Evolutionary conservation across 441 rosid species (phyloP).

Genomic region (Gossypium schwendimanii): DNA sequence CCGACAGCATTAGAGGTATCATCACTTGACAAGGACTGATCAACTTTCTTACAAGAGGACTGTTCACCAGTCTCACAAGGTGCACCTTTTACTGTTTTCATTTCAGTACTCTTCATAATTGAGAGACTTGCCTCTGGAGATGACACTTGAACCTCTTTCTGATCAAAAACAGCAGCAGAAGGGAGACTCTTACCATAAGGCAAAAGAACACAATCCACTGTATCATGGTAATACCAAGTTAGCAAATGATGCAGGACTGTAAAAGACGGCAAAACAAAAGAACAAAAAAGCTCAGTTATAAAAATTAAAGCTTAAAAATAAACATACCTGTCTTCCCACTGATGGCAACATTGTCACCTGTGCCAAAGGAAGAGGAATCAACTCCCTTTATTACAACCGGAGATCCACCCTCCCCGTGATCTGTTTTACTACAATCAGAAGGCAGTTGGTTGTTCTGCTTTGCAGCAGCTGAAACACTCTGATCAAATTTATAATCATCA

Average conservation of each 20-base stretch:
- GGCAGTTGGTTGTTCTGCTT: slow-evolving; percentile 27
- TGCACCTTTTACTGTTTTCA: slow-evolving; percentile 20
- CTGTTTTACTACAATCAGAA: slow-evolving; percentile 21
- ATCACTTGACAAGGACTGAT: slow-evolving; percentile 24
- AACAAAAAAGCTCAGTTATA: neutral
- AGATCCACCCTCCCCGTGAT: slow-evolving; percentile 18
- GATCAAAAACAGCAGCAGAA: slow-evolving; percentile 23
- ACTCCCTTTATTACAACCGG: slow-evolving; percentile 18
- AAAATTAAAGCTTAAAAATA: slow-evolving; percentile 9
- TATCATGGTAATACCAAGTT: slow-evolving; percentile 13
- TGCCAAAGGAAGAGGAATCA: slow-evolving; percentile 22
- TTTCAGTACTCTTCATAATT: slow-evolving; percentile 26
- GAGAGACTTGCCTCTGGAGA: slow-evolving; percentile 22
- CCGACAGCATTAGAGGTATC: slow-evolving; percentile 33
- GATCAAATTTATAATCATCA: slow-evolving; percentile 16
- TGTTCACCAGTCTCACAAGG: slow-evolving; percentile 21
- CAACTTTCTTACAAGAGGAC: slow-evolving; percentile 20
- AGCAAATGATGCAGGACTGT: slow-evolving; percentile 15
- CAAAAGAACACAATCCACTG: slow-evolving; percentile 19
- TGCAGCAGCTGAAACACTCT: slow-evolving; percentile 15
- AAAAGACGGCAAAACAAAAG: slow-evolving; percentile 3
- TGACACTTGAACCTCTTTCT: slow-evolving; percentile 28
- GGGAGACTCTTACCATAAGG: slow-evolving; percentile 17
- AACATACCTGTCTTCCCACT: slow-evolving; percentile 37
- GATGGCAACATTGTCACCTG: slow-evolving; percentile 26